Evolutionary conservation across 805 yeast genomes (phyloP), one percentile per base, ranked within the genome.

Genomic region (Ogataea zsoltii): DNA sequence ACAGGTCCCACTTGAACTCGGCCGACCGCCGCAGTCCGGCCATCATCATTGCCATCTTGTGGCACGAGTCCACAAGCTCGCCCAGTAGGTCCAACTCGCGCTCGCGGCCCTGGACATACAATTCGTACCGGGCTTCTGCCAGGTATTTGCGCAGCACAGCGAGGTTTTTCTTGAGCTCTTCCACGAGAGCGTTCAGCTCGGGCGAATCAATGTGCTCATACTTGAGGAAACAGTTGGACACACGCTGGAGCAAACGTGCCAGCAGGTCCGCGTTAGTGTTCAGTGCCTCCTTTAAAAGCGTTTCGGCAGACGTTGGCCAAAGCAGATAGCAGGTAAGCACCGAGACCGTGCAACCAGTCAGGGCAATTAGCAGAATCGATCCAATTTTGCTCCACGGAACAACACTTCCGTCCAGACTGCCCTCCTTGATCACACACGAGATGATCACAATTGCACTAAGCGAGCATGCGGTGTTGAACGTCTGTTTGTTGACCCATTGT

Each of bases 401-500:
- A 7, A 61, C 61, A 13, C 83, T 80, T 1, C 78, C 72, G 56
- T 82, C 83, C 39, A 75, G 67, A 36, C 83, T 78, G 12, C 89
- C 91, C 56, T 88, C 95, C 58, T 84, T 83, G 13, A 86, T 79
- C 45, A 88, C 74, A 47, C 87, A 82, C 0, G 89, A 76, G 2
- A 87, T 81, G 18, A 87, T 66, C 3, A 85, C 76, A 41, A 87
- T 85, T 7, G 87, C 80, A 1, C 91, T 87, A 38, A 87, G 67
- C 0, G 90, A 81, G 56, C 94, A 85, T 0, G 96, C 92, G 11
- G 92, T 86, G 55, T 85, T 85, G 65, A 87, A 88, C 0, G 86
- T 83, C 15, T 77, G 83, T 56, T 77, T 79, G 54, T 77, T 75
- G 42, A 87, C 78, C 48, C 76, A 72, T 56, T 83, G 88, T 52